Percentiles rank a stretch among this genome's conserved stretches.
These are phyloP conservation scores for Tricholoma terreum DNA, from an alignment of 768 basidiomycete species.

Conservation along the genomic window DNA sequence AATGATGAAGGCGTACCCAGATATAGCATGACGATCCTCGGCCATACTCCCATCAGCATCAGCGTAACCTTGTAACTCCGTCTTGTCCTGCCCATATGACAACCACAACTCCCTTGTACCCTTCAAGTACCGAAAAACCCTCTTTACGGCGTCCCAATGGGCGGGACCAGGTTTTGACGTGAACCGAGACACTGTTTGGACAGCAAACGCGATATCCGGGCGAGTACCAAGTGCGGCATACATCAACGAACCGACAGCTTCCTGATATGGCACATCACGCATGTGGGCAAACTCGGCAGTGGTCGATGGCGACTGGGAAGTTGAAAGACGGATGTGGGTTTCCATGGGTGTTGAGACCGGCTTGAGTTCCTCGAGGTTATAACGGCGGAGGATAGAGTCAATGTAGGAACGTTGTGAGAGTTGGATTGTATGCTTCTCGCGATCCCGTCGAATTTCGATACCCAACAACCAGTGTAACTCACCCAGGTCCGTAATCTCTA, in stretches of 20 bases:
- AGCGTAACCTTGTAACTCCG: constrained; percentile 15
- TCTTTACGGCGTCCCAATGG: too few species aligned
- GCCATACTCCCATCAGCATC: too few species aligned
- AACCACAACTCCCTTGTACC: constrained; percentile 20
- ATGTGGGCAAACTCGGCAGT: neutral
- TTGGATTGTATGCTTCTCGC: neutral
- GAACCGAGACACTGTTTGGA: too few species aligned
- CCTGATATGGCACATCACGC: constrained; percentile 1
- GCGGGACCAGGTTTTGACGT: too few species aligned
- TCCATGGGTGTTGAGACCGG: constrained; percentile 8
- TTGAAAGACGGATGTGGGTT: neutral
- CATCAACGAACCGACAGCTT: too few species aligned
- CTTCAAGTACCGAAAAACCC: constrained; percentile 30
- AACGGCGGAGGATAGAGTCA: constrained; percentile 1
- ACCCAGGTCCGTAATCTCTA: constrained; percentile 19
- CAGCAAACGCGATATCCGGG: neutral
- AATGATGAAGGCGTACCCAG: too few species aligned
- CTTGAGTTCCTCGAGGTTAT: constrained; percentile 10
- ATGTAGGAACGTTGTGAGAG: neutral
- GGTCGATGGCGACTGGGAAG: neutral
- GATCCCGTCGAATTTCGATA: constrained; percentile 1
- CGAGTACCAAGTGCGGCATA: neutral
- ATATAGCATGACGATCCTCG: constrained; percentile 27
- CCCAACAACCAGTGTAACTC: constrained; percentile 20
- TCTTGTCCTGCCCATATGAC: constrained; percentile 15